These are phyloP conservation scores for Halophytophthora polymorphica DNA, from an alignment of 352 stramenopile genomes.

Conservation along the genomic window DNA sequence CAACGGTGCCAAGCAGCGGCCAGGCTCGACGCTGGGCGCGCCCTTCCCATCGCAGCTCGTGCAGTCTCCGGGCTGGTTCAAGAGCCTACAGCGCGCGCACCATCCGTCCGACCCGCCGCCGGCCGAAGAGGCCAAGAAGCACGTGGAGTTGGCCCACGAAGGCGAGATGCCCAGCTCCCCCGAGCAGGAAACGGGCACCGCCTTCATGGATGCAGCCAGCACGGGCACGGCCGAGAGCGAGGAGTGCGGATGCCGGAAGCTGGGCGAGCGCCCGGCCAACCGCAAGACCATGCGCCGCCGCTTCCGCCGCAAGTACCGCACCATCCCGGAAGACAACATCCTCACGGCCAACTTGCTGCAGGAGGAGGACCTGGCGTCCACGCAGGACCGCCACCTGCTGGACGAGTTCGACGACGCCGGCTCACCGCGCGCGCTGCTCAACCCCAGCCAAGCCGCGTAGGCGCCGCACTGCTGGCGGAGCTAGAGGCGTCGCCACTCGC, in stretches of 20 bases:
- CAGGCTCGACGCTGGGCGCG: constrained; percentile 22
- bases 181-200: constrained; percentile 12
- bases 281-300: constrained; percentile 26
- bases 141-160: neutral
- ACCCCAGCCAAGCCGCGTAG: neutral
- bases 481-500: neutral
- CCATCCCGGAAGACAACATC: constrained; percentile 33
- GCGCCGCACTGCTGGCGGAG: neutral
- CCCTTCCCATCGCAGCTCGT: constrained; percentile 28
- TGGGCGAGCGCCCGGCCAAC: constrained; percentile 22
- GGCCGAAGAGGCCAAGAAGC: constrained; percentile 2
- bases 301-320: constrained; percentile 30
- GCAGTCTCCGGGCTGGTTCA: constrained; percentile 29
- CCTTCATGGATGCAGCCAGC: constrained; percentile 21
- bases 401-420: constrained; percentile 29
- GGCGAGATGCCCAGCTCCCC: constrained; percentile 12
- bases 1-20: constrained; percentile 7
- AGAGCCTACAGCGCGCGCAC: constrained; percentile 24
- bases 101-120: constrained; percentile 16
- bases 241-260: constrained; percentile 29
- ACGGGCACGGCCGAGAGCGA: constrained; percentile 18
- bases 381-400: constrained; percentile 23
- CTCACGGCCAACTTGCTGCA: constrained; percentile 29
- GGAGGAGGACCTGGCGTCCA: constrained; percentile 27
- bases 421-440: constrained; percentile 1